Percentiles rank a stretch among this genome's conserved stretches.
Conservation (phyloP, 805 yeast species). For the Nakazawaea laoshanensis region DNA sequence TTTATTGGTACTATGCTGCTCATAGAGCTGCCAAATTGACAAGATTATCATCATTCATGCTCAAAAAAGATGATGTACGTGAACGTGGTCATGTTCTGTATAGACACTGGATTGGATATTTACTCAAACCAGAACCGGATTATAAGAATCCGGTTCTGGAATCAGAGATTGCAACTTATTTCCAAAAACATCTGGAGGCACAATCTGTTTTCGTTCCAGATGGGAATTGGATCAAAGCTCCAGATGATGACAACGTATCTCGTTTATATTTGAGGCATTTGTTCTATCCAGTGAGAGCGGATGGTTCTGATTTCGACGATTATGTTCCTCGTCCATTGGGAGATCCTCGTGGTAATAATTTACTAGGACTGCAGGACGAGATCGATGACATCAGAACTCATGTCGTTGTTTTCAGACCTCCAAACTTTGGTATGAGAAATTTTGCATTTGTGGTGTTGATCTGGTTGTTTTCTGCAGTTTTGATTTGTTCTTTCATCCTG, state of each 20-base stretch:
- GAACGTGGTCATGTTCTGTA: constrained; percentile 68
- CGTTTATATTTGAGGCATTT: constrained; percentile 53
- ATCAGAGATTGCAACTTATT: constrained; percentile 33
- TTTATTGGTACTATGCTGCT: constrained; percentile 59
- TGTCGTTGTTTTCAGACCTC: constrained; percentile 81
- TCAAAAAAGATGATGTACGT: constrained; percentile 49
- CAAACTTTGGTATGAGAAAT: constrained; percentile 56
- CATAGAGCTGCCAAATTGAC: constrained; percentile 42
- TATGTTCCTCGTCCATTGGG: constrained; percentile 13
- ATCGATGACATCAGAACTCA: constrained; percentile 32
- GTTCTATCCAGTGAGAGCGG: constrained; percentile 78
- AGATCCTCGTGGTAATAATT: constrained; percentile 13
- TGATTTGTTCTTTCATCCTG: constrained; percentile 1
- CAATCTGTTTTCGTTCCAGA: constrained; percentile 65
- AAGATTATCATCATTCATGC: constrained; percentile 76
- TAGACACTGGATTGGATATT: constrained; percentile 38
- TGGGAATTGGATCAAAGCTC: constrained; percentile 81
- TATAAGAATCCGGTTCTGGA: constrained; percentile 47
- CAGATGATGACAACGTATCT: constrained; percentile 71
- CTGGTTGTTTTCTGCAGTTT: constrained; percentile 32
- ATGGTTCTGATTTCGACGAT: constrained; percentile 50
- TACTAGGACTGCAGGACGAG: constrained; percentile 25
- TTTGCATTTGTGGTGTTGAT: constrained; percentile 32
- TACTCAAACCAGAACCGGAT: constrained; percentile 39
- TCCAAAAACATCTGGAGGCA: constrained; percentile 29